Percentiles rank a stretch among this genome's conserved stretches.
Conservation (phyloP, 352 stramenopile genomes). For the Pythium sp. region DNA sequence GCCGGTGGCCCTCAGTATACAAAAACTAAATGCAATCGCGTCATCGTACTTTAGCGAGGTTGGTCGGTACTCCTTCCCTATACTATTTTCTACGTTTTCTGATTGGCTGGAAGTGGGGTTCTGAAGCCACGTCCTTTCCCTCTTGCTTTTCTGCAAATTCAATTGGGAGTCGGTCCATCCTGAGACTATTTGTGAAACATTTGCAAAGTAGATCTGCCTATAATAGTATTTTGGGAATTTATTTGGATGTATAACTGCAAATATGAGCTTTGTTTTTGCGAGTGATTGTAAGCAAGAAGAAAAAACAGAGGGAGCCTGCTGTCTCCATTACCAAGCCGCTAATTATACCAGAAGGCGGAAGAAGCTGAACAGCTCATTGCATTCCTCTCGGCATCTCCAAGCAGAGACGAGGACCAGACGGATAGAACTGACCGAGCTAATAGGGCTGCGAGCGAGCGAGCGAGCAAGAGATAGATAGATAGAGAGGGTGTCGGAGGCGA, state of each 20-base stretch:
- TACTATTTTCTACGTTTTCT: no score
- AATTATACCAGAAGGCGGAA: background rate
- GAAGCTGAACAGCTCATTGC: background rate
- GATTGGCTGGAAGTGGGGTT: background rate
- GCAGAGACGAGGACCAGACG: background rate
- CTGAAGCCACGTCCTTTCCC: background rate
- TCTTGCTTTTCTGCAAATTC: background rate
- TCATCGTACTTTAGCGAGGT: no score
- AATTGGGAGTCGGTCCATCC: background rate
- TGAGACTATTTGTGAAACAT: background rate
- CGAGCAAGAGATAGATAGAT: background rate
- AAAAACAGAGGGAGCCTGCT: background rate
- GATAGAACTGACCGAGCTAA: background rate
- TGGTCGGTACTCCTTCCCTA: no score
- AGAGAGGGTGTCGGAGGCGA: background rate
- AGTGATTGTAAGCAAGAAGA: background rate
- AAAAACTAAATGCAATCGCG: no score
- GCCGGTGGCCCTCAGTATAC: no score
- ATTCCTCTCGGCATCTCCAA: background rate
- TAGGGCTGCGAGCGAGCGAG: no score
- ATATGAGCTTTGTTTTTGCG: background rate
- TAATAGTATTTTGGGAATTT: background rate
- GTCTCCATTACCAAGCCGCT: background rate
- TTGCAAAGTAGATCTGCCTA: background rate
- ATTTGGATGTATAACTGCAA: background rate